These are phyloP conservation scores for Leucocoprinus sp. DNA, from an alignment of 768 basidiomycete genomes.

Conservation along the genomic window DNA sequence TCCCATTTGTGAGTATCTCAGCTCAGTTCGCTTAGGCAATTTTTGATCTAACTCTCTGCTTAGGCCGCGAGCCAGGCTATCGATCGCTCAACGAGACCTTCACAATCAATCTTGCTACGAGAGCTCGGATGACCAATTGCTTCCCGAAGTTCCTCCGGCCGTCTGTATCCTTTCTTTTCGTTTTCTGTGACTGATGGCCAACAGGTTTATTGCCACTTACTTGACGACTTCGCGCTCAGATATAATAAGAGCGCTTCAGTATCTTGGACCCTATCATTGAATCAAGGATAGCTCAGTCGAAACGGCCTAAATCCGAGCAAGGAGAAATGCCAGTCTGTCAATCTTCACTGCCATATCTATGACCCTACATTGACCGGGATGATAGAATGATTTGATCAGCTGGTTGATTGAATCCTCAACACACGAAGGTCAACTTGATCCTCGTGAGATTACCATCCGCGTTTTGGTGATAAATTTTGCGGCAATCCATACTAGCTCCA, in stretches of 20 bases:
- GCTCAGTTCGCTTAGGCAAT: no score
- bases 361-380: no score
- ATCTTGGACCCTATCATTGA: constrained; percentile 14
- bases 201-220: no score
- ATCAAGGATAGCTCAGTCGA: no score
- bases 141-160: constrained; percentile 32
- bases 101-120: constrained; percentile 23
- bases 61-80: constrained; percentile 30
- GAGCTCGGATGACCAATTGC: constrained; percentile 20
- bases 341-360: no score
- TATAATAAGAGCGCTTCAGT: constrained; percentile 10
- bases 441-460: constrained; percentile 17
- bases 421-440: constrained; percentile 5
- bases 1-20: constrained; percentile 13
- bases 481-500: constrained; percentile 32
- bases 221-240: constrained; percentile 10
- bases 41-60: no score
- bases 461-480: constrained; percentile 32
- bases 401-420: constrained; percentile 15
- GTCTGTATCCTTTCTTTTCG: constrained; percentile 20
- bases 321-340: no score
- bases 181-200: no score
- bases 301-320: no score
- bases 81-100: constrained; percentile 22
- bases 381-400: constrained; percentile 13